Evolutionary conservation across 129 eudicot genomes (phyloP).

Genomic region (Pseudognaphalium luteoalbum): DNA sequence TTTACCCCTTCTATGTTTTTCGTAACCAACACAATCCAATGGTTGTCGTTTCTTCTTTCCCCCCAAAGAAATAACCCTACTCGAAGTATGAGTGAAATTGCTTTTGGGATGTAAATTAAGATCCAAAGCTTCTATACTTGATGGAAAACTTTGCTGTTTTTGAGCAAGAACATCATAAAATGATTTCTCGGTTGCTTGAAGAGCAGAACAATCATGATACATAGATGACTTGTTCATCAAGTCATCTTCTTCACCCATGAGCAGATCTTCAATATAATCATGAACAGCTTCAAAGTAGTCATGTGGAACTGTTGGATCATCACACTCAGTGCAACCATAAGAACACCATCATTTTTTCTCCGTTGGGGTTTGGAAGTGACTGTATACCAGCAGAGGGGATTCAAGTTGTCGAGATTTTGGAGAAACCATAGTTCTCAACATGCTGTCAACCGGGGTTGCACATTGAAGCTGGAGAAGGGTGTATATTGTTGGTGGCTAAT

Average conservation of each 20-base stretch:
- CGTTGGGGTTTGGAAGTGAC: not conserved
- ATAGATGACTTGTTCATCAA: conserved; percentile 52
- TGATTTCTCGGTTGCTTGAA: conserved; percentile 63
- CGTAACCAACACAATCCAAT: conserved; percentile 23
- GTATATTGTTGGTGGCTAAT: conserved; percentile 26
- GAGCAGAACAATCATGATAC: conserved; percentile 60
- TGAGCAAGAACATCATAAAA: conserved; percentile 48
- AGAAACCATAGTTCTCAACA: conserved; percentile 23
- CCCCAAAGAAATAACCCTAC: conserved; percentile 19
- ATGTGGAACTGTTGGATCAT: conserved; percentile 27
- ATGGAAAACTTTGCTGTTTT: conserved; percentile 23
- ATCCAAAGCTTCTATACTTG: conserved; percentile 27
- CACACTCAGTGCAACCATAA: conserved; percentile 32
- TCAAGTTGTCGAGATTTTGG: conserved; percentile 14
- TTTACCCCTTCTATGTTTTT: conserved; percentile 28
- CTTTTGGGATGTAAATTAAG: not conserved
- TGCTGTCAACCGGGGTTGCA: conserved; percentile 20
- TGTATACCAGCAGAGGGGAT: conserved; percentile 8
- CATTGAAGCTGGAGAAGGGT: conserved; percentile 36
- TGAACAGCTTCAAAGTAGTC: conserved; percentile 44
- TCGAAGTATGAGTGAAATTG: not conserved
- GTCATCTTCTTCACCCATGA: conserved; percentile 66
- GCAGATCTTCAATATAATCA: conserved; percentile 53
- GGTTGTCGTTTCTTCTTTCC: conserved; percentile 40
- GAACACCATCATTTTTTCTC: conserved; percentile 34